Evolutionary conservation across 257 asterid species (phyloP), one percentile per base, ranked within the genome.

Genomic region (Plantago major): DNA sequence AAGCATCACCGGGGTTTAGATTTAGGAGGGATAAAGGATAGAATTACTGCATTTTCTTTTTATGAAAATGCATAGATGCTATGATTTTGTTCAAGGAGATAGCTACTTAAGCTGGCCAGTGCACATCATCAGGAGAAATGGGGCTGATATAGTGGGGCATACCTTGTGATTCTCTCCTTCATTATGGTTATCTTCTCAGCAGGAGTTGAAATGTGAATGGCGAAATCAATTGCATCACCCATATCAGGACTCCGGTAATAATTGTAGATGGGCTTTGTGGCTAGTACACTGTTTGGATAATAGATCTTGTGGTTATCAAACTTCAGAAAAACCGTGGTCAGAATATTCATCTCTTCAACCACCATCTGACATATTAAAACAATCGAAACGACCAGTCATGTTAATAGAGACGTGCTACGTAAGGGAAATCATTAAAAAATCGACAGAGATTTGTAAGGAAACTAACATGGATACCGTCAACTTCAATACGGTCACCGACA

Each of bases 291-390:
- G 48, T 82, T 82, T 7, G 86, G 89, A 59, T 70, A 77, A 19
- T 59, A 63, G n/a, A 79, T 69, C 80, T 80, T 82, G 67, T 72
- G 75, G 60, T 79, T 77, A 71, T 82, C 81, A 12, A 52, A 64
- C 42, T 79, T 82, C 47, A 82, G 67, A 44, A 82, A 82, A 18
- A 82, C 67, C 1, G 89, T 82, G 3, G 79, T 78, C 64, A 85
- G 72, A 50, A 85, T 85, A 72, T 85, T 82, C 87, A 82, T 82
- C 67, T 84, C 93, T 65, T 84, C 93, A 13, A 84, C 93, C 26
- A 82, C 63, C 83, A 84, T 78, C 93, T 84, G 84, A 11, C 40
- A 33, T 64, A 63, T 14, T 42, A 19, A 42, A 46, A 37, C 16
- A 18, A 58, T 63, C 11, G 52, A 12, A 9, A 18, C n/a, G n/a